These are phyloP conservation scores for Aureobasidium sp. DNA, from an alignment of 2,329 filamentous ascomycete species.

Conservation along the genomic window DNA sequence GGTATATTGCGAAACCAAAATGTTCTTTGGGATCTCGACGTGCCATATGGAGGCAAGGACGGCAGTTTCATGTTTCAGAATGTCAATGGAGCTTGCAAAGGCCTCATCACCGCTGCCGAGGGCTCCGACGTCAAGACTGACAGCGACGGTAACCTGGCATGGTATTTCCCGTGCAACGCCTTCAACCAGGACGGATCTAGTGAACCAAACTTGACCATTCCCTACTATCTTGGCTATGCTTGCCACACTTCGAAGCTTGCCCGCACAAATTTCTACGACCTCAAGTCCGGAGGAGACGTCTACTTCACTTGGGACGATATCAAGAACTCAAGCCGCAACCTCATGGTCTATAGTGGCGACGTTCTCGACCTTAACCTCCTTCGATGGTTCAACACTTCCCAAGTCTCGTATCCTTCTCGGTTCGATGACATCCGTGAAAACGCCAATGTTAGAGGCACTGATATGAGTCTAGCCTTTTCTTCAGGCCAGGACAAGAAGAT, in stretches of 20 bases:
- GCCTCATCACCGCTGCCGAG: slow-evolving; percentile 65
- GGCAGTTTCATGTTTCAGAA: slow-evolving; percentile 98
- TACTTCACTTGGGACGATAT: slow-evolving; percentile 96
- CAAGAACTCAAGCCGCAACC: slow-evolving; percentile 77
- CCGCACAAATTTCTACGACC: slow-evolving; percentile 67
- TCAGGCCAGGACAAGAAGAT: slow-evolving; percentile 69
- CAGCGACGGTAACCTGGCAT: slow-evolving; percentile 66
- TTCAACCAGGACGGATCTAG: slow-evolving; percentile 92
- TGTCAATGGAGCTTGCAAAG: slow-evolving; percentile 95
- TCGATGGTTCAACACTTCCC: slow-evolving; percentile 77
- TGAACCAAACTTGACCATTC: slow-evolving; percentile 63
- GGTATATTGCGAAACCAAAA: slow-evolving; percentile 72
- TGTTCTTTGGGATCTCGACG: slow-evolving; percentile 76
- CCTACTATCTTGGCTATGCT: slow-evolving; percentile 75
- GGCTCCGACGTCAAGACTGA: slow-evolving; percentile 76
- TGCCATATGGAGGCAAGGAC: slow-evolving; percentile 72
- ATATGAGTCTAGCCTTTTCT: slow-evolving; percentile 85
- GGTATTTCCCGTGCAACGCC: slow-evolving; percentile 91
- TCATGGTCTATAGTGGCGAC: slow-evolving; percentile 89
- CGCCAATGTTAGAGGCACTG: slow-evolving; percentile 66
- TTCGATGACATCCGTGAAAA: slow-evolving; percentile 76
- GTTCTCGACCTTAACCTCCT: slow-evolving; percentile 87
- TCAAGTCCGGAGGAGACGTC: slow-evolving; percentile 71
- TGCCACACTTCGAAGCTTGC: slow-evolving; percentile 73
- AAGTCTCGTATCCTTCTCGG: slow-evolving; percentile 67